A percentile compares a stretch with the other conserved stretches of the same genome.
Conservation (phyloP, 164 flowering plant species). For the Chloranthus sessilifolius region DNA sequence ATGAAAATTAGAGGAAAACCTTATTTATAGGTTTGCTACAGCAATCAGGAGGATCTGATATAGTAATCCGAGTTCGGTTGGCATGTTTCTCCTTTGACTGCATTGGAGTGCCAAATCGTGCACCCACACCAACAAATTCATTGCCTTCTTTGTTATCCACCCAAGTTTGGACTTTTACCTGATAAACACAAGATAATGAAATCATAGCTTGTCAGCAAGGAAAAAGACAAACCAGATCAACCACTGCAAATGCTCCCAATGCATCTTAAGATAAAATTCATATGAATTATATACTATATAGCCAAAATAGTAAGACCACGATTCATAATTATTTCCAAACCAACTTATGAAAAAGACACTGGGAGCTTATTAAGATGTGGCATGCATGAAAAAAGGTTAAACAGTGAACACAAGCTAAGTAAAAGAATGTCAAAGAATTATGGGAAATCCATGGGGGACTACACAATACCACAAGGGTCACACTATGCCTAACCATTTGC, state of each 20-base stretch:
- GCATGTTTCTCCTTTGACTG: slow-evolving; percentile 72
- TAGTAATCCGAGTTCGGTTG: slow-evolving; percentile 39
- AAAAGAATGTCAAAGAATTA: no score
- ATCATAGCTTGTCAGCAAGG: background rate
- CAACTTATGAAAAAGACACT: no score
- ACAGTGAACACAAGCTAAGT: no score
- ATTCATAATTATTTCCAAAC: no score
- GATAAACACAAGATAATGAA: slow-evolving; percentile 3
- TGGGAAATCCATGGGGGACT: no score
- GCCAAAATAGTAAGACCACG: background rate
- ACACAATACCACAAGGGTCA: no score
- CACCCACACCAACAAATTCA: slow-evolving; percentile 73
- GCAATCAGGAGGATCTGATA: slow-evolving; percentile 64
- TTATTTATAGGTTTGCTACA: slow-evolving; percentile 48
- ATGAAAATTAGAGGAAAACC: slow-evolving; percentile 24
- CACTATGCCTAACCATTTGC: no score
- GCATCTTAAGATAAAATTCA: background rate
- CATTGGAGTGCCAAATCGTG: slow-evolving; percentile 64
- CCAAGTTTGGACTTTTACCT: slow-evolving; percentile 74
- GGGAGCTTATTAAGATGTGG: no score
- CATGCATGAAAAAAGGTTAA: no score
- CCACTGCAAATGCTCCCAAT: no score
- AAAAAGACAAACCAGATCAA: background rate
- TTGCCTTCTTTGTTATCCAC: slow-evolving; percentile 31
- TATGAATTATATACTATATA: background rate